Conservation (phyloP, 2,329 filamentous ascomycete genomes). For the Pseudogymnoascus sp. region DNA sequence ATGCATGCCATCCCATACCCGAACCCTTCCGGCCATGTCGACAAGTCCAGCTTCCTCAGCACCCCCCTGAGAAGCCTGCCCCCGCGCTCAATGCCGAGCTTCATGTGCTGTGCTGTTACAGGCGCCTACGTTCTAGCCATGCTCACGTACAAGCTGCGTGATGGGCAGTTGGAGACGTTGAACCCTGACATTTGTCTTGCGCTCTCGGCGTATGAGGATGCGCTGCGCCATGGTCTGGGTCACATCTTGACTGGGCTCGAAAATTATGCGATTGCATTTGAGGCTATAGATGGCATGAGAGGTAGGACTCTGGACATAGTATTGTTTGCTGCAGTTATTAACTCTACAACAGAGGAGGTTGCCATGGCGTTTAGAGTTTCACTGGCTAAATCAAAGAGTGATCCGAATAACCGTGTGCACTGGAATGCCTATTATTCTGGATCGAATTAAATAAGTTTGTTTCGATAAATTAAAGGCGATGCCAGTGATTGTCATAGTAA, state of each 20-base stretch:
- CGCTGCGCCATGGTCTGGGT: background rate
- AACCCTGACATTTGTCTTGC: background rate
- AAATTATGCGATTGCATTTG: slow-evolving; percentile 4
- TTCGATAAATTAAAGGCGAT: background rate
- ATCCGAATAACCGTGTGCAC: background rate
- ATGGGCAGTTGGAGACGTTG: background rate
- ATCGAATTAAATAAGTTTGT: background rate
- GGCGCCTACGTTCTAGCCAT: slow-evolving; percentile 29
- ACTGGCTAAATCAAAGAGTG: background rate
- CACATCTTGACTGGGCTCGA: background rate
- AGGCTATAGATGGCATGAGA: slow-evolving; percentile 6
- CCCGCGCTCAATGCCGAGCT: slow-evolving; percentile 28
- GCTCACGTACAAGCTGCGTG: slow-evolving; percentile 15
- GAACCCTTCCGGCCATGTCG: slow-evolving; percentile 24
- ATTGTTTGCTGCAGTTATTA: background rate
- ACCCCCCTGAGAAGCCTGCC: background rate
- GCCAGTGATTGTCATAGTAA: too few relatives aligned
- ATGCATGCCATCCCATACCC: slow-evolving; percentile 41
- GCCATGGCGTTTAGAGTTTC: background rate
- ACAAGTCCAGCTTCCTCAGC: background rate
- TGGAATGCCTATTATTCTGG: background rate
- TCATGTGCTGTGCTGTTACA: slow-evolving; percentile 31
- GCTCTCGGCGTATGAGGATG: background rate
- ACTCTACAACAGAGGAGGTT: background rate
- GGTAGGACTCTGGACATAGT: background rate